Evolutionary conservation across 352 stramenopile species (phyloP), one percentile per base, ranked within the genome.

Genomic region (Phytophthora hibernalis): DNA sequence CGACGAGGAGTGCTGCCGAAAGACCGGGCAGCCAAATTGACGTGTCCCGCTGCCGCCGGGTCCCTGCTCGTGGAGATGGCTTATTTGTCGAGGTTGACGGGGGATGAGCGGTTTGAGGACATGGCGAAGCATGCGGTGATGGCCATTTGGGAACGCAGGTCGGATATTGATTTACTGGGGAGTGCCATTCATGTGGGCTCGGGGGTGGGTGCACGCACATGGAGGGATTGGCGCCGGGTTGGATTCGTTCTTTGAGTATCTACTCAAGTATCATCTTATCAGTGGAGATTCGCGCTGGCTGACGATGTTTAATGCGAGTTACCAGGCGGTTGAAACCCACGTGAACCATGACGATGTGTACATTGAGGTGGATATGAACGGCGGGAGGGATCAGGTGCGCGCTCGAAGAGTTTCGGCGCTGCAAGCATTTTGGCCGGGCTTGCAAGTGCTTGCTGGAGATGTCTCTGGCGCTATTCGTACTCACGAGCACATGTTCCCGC

Each of bases 231-330:
- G 95, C 26, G 89, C 90, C 0, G 98, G 98, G 21, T 86, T 97
- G 1, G 97, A 99, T 76, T 98, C 92, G 45, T 99, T 98, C 71
- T 99, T 98, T 63, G 98, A 99, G 77, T 99, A 99, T 72, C 67
- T 99, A 33, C 70, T 99, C n/a, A 99, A 99, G 74, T 96, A 97
- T 62, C 92, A 98, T 67, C 77, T 99, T 33, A 73, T 99, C n/a
- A 98, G 98, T 70, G 92, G 92, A 20, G 92, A 99, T 55, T 65
- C 88, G 16, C 65, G 85, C 78, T 90, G 97, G 89, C 80, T 98
- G 73, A 82, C 83, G 11, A 98, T 99, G 93, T 98, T 96, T 71
- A 91, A 92, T 53, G 68, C 70, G 31, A 95, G 84, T 53, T 96
- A 96, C 55, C 68, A 65, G 18, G 85, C 85, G 1, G 85, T 96